Percentiles rank a stretch among this genome's conserved stretches.
Evolutionary conservation across 164 flowering plant species (phyloP).

Genomic region (Stephania cephalantha): DNA sequence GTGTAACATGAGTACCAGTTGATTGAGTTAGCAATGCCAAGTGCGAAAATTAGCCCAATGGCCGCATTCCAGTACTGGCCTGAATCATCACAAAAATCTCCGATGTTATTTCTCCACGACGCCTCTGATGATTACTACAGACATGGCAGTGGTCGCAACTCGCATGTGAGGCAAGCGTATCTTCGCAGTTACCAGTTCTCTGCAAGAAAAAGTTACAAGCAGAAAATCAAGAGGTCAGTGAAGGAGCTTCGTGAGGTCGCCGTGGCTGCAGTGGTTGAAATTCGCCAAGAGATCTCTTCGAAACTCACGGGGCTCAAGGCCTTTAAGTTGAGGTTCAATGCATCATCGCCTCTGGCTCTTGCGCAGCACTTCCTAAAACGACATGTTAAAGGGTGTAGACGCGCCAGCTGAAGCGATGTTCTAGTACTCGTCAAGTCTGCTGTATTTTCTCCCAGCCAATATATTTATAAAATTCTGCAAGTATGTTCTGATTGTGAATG

Average conservation of each 20-base stretch:
- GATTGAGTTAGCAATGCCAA: slow-evolving; percentile 10
- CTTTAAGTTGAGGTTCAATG: neutral
- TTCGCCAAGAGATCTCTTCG: neutral
- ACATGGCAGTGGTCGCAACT: neutral
- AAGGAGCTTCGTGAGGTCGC: neutral
- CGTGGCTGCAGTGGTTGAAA: neutral
- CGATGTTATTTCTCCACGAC: neutral
- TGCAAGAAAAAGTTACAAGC: neutral
- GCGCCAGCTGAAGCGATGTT: neutral
- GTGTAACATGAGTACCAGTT: neutral
- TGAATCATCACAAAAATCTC: slow-evolving; percentile 1
- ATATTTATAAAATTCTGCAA: neutral
- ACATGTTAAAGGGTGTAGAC: neutral
- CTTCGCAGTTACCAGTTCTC: slow-evolving; percentile 6
- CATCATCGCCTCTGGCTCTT: neutral
- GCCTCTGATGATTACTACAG: neutral
- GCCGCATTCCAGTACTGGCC: slow-evolving; percentile 5
- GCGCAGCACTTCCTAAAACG: neutral
- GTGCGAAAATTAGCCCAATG: slow-evolving; percentile 21
- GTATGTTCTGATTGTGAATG: neutral
- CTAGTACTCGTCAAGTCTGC: neutral
- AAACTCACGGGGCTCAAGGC: neutral
- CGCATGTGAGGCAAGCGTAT: neutral
- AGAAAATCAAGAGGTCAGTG: neutral
- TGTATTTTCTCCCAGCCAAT: neutral